Base-by-base conservation (phyloP, 768 basidiomycete species). In the Xanthoconium stramineum region DNA sequence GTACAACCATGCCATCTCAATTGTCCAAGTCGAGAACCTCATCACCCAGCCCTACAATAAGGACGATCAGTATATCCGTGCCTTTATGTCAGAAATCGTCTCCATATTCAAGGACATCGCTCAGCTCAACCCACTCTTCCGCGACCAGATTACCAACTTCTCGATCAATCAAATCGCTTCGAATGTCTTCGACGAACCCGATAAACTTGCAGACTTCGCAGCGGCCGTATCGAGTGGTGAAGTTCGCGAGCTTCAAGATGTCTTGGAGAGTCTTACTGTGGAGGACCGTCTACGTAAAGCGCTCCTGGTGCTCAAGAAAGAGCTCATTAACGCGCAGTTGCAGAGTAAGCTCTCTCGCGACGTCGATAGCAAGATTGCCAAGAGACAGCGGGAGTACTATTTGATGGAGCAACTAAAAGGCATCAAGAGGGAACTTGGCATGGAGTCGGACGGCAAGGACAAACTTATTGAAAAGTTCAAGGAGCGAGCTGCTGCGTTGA, bases 91-190 rank as follows among this genome's bases (percentile, higher is more conserved):
- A 42, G 96, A 98, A 74, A 93, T 98, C 57, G 89, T 98, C 61
- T 88, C 90, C 44, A 93, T 95, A 38, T 98, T 98, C 83, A 98
- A 98, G 78, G 95, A 98, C 68, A 97, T 98, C 57, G 95, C 95
- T 0, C 92, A 95, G 70, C 82, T 98, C 42, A 96, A 97, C 72
- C 94, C 94, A 2, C 84, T 98, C 61, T 98, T 98, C 86, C 89
- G 95, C 42, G 96, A 98, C 76, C 95, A 98, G 69, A 96, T 98
- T 62, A 94, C 94, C 59, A 94, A 93, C 70, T 97, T 97, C 72
- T 90, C 90, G 15, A 94, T 96, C 72, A 89, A 89, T 69, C 93
- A 96, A 69, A 84, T 92, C 53, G 89, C 94, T 2, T 82, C 89
- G 10, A 97, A 94, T 73, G 90, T 97, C 53, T 98, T 98, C 63